Evolutionary conservation across 371 early-diverging fungal genomes (phyloP), one percentile per base, ranked within the genome.

Genomic region (Mucor circinelloides): DNA sequence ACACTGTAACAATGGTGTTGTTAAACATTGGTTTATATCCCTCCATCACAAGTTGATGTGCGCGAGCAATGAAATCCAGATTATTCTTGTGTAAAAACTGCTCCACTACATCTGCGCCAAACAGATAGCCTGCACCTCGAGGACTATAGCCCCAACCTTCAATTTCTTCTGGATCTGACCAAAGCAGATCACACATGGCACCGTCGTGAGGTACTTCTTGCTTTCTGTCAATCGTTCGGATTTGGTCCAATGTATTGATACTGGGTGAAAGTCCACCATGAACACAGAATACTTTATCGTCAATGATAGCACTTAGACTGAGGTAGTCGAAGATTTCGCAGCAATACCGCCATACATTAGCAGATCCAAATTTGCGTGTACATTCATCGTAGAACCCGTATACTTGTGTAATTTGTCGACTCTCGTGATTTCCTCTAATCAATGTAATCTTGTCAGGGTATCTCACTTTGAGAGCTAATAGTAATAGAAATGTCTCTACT

Each of bases 311-410:
- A 46, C 95, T 90, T 42, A 99, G 77, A 48, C 95, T 93, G 59
- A 99, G 87, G 74, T 94, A 97, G 75, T 99, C 99, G 76, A 99
- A 99, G 19, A 99, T 91, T 72, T 99, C 99, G 68, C 98, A 98
- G 85, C 99, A 99, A 69, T 95, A 92, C 70, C 95, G 87, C 99
- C 99, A 99, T 8, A 99, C 99, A 74, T 94, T 93, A 44, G 94
- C 93, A 0, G 94, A 93, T n/a, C 97, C 99, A 82, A 92, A 99
- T 81, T 99, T 99, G 66, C 96, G 90, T 70, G 96, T 83, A 78
- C 99, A 99, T 76, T 99, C 99, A 77, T 99, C 99, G 78, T 99
- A 99, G 75, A 99, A 99, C 25, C 99, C 99, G 78, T 99, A 99
- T 8, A 99, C 97, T 78, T 99, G 97, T 13, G 99, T 99, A 65